Percentiles rank a stretch among this genome's conserved stretches.
Conservation (phyloP, 2,329 filamentous ascomycete genomes). For the Botrytis fabae region DNA sequence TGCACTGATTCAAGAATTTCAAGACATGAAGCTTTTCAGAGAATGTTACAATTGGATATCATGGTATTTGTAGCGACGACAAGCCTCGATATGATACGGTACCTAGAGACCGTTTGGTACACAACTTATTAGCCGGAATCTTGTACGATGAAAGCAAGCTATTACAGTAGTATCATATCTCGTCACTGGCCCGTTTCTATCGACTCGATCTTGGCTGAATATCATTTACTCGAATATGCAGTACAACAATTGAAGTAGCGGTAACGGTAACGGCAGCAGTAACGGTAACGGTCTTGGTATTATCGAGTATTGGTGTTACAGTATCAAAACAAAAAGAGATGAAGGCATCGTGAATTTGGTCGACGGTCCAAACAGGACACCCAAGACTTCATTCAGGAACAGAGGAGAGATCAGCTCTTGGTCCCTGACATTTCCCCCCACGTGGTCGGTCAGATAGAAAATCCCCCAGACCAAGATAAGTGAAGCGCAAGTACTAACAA, state of each 20-base stretch:
- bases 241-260: not conserved
- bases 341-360: not conserved
- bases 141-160: not conserved
- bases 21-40: not conserved
- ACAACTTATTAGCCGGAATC: not conserved
- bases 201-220: not conserved
- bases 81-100: not conserved
- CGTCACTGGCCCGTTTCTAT: not conserved
- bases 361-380: not conserved
- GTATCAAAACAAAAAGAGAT: no score
- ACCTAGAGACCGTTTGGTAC: not conserved
- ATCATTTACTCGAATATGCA: not conserved
- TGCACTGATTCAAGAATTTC: not conserved
- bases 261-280: not conserved
- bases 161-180: not conserved
- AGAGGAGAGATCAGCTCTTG: not conserved
- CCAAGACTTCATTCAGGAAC: not conserved
- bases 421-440: no score
- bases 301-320: conserved; percentile 5
- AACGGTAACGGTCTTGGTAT: not conserved
- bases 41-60: not conserved
- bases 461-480: not conserved
- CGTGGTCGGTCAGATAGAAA: not conserved
- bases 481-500: not conserved
- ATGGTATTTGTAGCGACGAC: not conserved